Conservation (phyloP, 176 grass and related monocot species). For the Hsuehochloa calcarea region DNA sequence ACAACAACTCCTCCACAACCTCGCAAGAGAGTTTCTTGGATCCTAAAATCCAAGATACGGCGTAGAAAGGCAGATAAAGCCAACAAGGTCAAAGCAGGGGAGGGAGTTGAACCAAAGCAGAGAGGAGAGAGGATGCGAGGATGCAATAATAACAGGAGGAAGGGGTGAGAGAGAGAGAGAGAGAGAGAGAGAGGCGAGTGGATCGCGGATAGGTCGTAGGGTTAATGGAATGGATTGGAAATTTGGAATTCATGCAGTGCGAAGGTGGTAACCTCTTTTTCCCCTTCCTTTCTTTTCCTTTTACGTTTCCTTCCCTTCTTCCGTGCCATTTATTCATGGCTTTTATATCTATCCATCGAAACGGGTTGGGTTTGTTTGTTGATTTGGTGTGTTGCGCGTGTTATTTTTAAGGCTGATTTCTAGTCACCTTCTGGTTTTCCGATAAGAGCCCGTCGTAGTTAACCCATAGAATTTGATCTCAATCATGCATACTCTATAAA, state of each 20-base stretch:
- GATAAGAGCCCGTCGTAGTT: background rate
- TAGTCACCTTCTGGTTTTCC: constrained; percentile 3
- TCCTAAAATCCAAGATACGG: constrained; percentile 47
- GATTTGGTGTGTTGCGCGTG: constrained; percentile 12
- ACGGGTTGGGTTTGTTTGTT: background rate
- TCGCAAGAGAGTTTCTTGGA: constrained; percentile 17
- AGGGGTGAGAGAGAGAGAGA: background rate
- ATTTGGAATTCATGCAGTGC: constrained; percentile 32
- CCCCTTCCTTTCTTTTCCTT: background rate
- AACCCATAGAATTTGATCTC: background rate
- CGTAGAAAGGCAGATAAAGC: constrained; percentile 37
- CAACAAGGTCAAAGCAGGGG: constrained; percentile 47
- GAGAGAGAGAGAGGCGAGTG: background rate
- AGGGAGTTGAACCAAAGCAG: background rate
- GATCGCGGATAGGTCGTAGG: background rate
- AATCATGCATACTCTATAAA: background rate
- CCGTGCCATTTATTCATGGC: constrained; percentile 40
- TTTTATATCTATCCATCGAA: constrained; percentile 1
- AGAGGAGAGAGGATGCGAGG: background rate
- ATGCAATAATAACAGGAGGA: constrained; percentile 14
- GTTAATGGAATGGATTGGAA: background rate
- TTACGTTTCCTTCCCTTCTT: constrained; percentile 23
- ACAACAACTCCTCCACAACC: background rate
- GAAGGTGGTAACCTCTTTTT: constrained; percentile 50
- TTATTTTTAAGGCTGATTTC: background rate